Percentiles rank a stretch among this genome's conserved stretches.
Evolutionary conservation across 352 stramenopile species (phyloP).

Genomic region (Globisporangium spiculum): DNA sequence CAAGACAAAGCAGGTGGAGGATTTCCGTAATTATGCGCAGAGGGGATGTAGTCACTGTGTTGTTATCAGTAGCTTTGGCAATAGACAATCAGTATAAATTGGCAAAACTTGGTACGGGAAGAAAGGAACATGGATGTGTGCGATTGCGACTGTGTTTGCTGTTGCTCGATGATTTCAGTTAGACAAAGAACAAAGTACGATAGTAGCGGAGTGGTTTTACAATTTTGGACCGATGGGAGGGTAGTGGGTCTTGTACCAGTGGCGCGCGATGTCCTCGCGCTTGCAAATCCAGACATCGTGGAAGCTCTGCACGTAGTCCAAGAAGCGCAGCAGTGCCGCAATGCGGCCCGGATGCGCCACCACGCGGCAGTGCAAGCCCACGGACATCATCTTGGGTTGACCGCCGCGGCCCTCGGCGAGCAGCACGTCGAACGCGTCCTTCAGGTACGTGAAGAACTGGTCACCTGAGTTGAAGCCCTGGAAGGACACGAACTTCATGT

Average conservation of each 20-base stretch:
- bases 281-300: slow-evolving; percentile 91
- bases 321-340: slow-evolving; percentile 89
- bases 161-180: neutral
- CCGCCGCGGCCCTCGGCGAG: slow-evolving; percentile 88
- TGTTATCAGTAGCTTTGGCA: neutral
- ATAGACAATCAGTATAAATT: slow-evolving; percentile 3
- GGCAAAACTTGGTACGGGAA: neutral
- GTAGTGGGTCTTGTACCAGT: slow-evolving; percentile 93
- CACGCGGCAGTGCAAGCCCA: slow-evolving; percentile 93
- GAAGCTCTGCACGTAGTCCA: slow-evolving; percentile 91
- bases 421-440: slow-evolving; percentile 86
- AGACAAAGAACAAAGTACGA: neutral
- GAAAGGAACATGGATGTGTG: neutral
- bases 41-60: neutral
- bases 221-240: slow-evolving; percentile 44
- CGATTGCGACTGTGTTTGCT: neutral
- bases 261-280: slow-evolving; percentile 91
- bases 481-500: slow-evolving; percentile 94
- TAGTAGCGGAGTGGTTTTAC: slow-evolving; percentile 22
- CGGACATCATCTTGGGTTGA: slow-evolving; percentile 94
- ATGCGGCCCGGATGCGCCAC: slow-evolving; percentile 88
- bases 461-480: slow-evolving; percentile 91
- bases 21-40: neutral
- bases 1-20: neutral
- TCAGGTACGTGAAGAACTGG: slow-evolving; percentile 94